These are phyloP conservation scores for Chlorella sorokiniana DNA, from an alignment of 139 green algal species.

Conservation along the genomic window DNA sequence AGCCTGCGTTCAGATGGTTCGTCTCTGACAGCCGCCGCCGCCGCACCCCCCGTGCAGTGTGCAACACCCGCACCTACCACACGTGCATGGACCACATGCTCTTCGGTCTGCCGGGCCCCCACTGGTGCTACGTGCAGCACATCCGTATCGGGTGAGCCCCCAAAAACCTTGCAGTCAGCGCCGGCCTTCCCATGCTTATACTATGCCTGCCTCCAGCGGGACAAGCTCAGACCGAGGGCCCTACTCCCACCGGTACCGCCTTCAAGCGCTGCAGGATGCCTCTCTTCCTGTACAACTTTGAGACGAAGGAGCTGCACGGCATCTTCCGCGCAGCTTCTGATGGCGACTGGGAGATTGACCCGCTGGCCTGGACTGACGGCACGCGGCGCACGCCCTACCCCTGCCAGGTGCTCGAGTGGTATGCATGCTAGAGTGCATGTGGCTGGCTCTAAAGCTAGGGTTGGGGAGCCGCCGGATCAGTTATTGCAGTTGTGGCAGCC, in stretches of 20 bases:
- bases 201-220: too few relatives aligned
- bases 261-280: conserved; percentile 48
- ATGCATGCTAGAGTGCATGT: conserved; percentile 12
- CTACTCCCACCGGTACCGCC: too few relatives aligned
- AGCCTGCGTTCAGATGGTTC: too few relatives aligned
- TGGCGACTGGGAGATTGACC: conserved; percentile 55
- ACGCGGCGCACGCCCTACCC: conserved; percentile 41
- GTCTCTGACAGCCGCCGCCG: too few relatives aligned
- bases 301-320: conserved; percentile 53
- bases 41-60: too few relatives aligned
- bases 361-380: conserved; percentile 19
- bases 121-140: conserved; percentile 64
- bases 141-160: conserved; percentile 42
- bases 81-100: conserved; percentile 45
- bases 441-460: background rate
- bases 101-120: conserved; percentile 55
- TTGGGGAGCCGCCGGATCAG: background rate
- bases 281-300: conserved; percentile 70
- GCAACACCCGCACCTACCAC: conserved; percentile 50
- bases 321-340: conserved; percentile 52
- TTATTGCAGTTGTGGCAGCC: background rate
- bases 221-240: too few relatives aligned
- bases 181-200: background rate
- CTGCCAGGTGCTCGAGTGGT: conserved; percentile 46
- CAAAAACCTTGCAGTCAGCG: background rate